A percentile compares a stretch with the other conserved stretches of the same genome.
phyloP scores from a whole-genome alignment of 2,329 filamentous ascomycete species.

The Botrytis deweyae region DNA sequence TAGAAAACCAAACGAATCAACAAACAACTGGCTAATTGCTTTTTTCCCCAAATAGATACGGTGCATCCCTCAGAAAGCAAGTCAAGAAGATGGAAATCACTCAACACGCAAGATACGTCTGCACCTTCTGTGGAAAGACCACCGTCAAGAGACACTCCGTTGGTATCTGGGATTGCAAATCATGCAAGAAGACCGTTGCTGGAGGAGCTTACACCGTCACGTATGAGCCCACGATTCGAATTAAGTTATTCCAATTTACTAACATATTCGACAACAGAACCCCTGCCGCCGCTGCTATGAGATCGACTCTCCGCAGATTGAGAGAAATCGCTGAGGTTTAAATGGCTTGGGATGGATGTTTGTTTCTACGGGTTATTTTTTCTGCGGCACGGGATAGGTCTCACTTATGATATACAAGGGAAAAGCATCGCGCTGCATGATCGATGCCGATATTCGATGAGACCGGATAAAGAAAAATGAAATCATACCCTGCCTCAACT shows the following conservation, averaged over 20 bases:
- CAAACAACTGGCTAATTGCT: constrained; percentile 27
- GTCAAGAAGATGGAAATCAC: constrained; percentile 99
- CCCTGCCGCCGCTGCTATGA: constrained; percentile 87
- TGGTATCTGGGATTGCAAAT: constrained; percentile 96
- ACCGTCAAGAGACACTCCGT: constrained; percentile 87
- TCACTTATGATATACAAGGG: constrained; percentile 20
- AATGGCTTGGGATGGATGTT: constrained; percentile 40
- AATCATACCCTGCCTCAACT: constrained; percentile 18
- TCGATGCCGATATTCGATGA: constrained; percentile 22
- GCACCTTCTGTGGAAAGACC: constrained; percentile 98
- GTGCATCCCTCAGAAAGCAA: constrained; percentile 98
- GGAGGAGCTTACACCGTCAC: constrained; percentile 94
- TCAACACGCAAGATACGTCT: constrained; percentile 95
- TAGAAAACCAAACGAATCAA: neutral
- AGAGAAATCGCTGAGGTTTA: constrained; percentile 97
- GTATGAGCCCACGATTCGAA: constrained; percentile 57
- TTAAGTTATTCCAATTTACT: neutral
- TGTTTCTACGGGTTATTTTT: constrained; percentile 20
- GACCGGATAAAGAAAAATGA: constrained; percentile 18
- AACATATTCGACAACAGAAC: constrained; percentile 55
- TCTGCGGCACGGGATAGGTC: constrained; percentile 21
- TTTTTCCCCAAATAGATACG: constrained; percentile 63
- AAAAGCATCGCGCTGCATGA: constrained; percentile 19
- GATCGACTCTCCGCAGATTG: constrained; percentile 95
- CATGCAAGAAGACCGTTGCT: constrained; percentile 91